phyloP scores from a whole-genome alignment of 2,329 filamentous ascomycete species.

The Exophiala aquamarina region DNA sequence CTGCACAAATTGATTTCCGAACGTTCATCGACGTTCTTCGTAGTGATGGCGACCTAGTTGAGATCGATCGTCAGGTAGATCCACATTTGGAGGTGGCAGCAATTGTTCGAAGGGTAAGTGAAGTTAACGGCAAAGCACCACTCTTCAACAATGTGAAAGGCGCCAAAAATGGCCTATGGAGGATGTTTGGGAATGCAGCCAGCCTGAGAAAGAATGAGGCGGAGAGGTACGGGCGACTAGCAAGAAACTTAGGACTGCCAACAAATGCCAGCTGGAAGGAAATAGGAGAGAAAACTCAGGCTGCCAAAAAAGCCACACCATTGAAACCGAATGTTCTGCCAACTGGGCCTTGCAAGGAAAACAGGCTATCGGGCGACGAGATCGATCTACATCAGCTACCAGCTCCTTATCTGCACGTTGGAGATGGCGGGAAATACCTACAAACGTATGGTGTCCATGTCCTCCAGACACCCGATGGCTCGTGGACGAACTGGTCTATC shows the following conservation, averaged over 20 bases:
- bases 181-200: slow-evolving; percentile 49
- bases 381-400: slow-evolving; percentile 47
- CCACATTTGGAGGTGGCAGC: slow-evolving; percentile 49
- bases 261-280: slow-evolving; percentile 38
- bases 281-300: slow-evolving; percentile 45
- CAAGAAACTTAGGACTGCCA: slow-evolving; percentile 43
- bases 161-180: slow-evolving; percentile 45
- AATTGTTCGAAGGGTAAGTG: slow-evolving; percentile 48
- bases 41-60: slow-evolving; percentile 45
- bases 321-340: slow-evolving; percentile 36
- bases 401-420: slow-evolving; percentile 43
- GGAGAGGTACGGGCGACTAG: slow-evolving; percentile 44
- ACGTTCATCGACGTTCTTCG: slow-evolving; percentile 46
- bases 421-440: slow-evolving; percentile 52
- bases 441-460: slow-evolving; percentile 47
- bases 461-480: background rate
- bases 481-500: slow-evolving; percentile 34
- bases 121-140: slow-evolving; percentile 49
- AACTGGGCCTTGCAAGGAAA: slow-evolving; percentile 47
- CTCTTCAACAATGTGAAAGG: slow-evolving; percentile 56
- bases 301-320: slow-evolving; percentile 34
- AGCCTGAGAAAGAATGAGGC: slow-evolving; percentile 35
- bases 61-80: slow-evolving; percentile 46
- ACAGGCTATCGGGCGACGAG: slow-evolving; percentile 38
- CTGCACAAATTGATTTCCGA: slow-evolving; percentile 42